Conservation (phyloP, 768 basidiomycete genomes). For the Brasilioporus rufonigricans region DNA sequence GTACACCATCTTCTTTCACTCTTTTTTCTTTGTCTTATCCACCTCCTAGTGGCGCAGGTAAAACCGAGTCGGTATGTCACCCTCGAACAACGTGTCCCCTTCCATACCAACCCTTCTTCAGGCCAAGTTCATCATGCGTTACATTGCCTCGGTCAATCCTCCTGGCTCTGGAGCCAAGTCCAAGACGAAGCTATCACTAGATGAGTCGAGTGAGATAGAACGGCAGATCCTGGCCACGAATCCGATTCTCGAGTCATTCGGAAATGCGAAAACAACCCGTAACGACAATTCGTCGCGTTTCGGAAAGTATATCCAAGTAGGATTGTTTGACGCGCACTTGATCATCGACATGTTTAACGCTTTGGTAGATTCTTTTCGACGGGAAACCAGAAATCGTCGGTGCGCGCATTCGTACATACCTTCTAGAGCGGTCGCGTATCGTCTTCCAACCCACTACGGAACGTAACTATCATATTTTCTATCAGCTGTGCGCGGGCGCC, state of each 20-base stretch:
- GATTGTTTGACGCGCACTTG: not conserved
- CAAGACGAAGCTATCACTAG: constrained; percentile 71
- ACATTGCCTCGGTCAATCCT: constrained; percentile 96
- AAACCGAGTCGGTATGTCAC: constrained; percentile 86
- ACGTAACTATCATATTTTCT: constrained; percentile 99
- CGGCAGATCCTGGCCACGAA: constrained; percentile 98
- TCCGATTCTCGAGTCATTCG: constrained; percentile 97
- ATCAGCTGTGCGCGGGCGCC: constrained; percentile 96
- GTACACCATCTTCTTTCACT: constrained; percentile 40
- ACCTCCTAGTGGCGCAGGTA: constrained; percentile 87
- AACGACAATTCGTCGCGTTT: constrained; percentile 99
- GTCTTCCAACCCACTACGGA: constrained; percentile 97
- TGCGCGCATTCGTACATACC: constrained; percentile 97
- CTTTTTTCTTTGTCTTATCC: constrained; percentile 8
- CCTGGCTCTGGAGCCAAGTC: constrained; percentile 56
- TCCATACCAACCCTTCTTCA: constrained; percentile 28
- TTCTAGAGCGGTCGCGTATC: constrained; percentile 94
- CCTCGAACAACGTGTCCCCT: not conserved
- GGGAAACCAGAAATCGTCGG: constrained; percentile 96
- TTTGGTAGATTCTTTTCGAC: constrained; percentile 87
- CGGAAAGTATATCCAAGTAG: constrained; percentile 96
- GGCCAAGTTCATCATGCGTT: constrained; percentile 99
- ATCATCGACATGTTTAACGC: not conserved
- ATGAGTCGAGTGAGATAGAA: constrained; percentile 93
- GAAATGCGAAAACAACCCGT: constrained; percentile 98